Evolutionary conservation across 371 early-diverging fungal genomes (phyloP), one percentile per base, ranked within the genome.

Genomic region (Mucor piriformis): DNA sequence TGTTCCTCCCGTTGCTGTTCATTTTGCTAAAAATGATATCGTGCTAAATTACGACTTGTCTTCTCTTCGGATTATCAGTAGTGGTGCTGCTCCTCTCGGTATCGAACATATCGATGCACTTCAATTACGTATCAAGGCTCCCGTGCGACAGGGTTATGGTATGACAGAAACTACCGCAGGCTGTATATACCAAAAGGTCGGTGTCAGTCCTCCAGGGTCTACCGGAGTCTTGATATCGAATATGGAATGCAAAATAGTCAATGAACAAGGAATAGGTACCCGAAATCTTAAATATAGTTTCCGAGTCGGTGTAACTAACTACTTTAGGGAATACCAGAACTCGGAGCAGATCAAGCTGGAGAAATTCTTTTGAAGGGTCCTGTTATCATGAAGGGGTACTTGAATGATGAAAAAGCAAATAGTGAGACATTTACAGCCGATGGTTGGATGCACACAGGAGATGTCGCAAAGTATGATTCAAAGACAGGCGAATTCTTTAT

Each of bases 391-490:
- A 70, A 76, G 34, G 92, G 91, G 0, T 91, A 92, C 59, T 68
- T 84, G 20, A 86, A 89, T 53, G 85, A 89, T 55, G 56, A 63
- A 0, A 76, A 86, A 57, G 93, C 91, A 1, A 94, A 92, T 4
- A 75, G 68, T 13, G 76, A 72, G 8, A 81, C 87, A 1, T 86
- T 95, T 43, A 85, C 83, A 54, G 43, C 57, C 7, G 82, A 83
- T 47, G 92, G 92, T 11, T 95, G 87, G 79, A 76, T 94, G 65
- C 88, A 85, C 56, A 93, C 92, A 0, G 95, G 94, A 20, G 97
- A 96, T 62, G 74, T 95, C 43, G 95, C 61, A 21, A 82, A 82
- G 24, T 77, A 83, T 15, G 85, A 88, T 50, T 61, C 66, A 24
- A 58, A 55, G 10, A 42, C 59, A 34, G 64, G 74, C 18, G 64